These are phyloP conservation scores for Rutidosis leptorrhynchoides DNA, from an alignment of 129 eudicot species.

Conservation along the genomic window DNA sequence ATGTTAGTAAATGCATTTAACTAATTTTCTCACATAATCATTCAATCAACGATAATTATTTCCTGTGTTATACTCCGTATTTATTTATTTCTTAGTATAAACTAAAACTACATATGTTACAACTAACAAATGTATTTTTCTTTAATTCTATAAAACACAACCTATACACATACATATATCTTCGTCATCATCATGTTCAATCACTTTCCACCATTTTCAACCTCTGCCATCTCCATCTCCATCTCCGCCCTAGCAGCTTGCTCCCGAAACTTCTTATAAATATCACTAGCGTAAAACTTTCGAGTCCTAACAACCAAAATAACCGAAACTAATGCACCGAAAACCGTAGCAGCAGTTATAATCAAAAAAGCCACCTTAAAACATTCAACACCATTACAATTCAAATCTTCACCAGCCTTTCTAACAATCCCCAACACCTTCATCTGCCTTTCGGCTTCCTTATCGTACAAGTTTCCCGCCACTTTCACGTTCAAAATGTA, in stretches of 20 bases:
- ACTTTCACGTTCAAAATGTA: conserved; percentile 73
- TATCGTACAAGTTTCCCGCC: conserved; percentile 68
- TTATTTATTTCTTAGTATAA: not conserved
- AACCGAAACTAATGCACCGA: conserved; percentile 61
- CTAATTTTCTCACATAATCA: too few relatives aligned
- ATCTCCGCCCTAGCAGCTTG: conserved; percentile 42
- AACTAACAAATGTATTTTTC: not conserved
- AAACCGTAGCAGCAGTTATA: conserved; percentile 50
- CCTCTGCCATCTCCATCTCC: conserved; percentile 31
- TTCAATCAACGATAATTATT: too few relatives aligned
- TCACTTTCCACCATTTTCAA: conserved; percentile 3
- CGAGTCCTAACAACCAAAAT: conserved; percentile 70
- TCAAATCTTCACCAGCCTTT: conserved; percentile 45
- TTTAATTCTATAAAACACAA: not conserved
- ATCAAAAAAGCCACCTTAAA: conserved; percentile 63
- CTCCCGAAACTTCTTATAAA: conserved; percentile 71
- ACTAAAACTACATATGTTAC: not conserved
- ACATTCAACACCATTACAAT: conserved; percentile 62
- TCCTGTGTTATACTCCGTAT: too few relatives aligned
- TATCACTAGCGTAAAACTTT: conserved; percentile 72
- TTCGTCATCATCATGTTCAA: not conserved
- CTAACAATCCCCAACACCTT: conserved; percentile 41
- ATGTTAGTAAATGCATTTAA: too few relatives aligned
- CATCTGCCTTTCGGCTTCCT: conserved; percentile 67
- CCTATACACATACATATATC: conserved; percentile 13